A percentile compares a stretch with the other conserved stretches of the same genome.
Conservation (phyloP, 129 eudicot species). For the Chrysanthemum lavandulifolium region DNA sequence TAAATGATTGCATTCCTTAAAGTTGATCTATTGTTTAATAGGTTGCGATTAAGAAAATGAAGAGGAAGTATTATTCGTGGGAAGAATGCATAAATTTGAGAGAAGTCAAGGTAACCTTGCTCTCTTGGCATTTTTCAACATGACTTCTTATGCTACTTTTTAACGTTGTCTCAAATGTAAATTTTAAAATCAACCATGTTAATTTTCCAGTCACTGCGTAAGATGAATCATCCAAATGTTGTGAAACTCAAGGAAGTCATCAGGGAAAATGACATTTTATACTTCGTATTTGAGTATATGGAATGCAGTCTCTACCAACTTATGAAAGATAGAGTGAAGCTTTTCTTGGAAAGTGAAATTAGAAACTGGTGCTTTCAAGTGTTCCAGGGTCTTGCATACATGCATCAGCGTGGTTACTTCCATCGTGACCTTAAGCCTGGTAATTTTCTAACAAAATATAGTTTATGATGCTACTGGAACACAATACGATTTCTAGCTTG, state of each 20-base stretch:
- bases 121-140: neutral
- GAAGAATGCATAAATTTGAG: slow-evolving; percentile 97
- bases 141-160: neutral
- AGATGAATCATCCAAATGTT: slow-evolving; percentile 93
- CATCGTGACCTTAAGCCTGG: slow-evolving; percentile 99
- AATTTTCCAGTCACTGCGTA: slow-evolving; percentile 73
- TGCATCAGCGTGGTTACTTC: slow-evolving; percentile 95
- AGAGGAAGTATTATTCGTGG: slow-evolving; percentile 96
- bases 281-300: slow-evolving; percentile 98
- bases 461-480: too few relatives aligned
- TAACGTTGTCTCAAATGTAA: neutral
- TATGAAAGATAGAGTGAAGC: slow-evolving; percentile 76
- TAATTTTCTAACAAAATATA: slow-evolving; percentile 25
- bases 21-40: slow-evolving; percentile 29
- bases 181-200: neutral
- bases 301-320: slow-evolving; percentile 95
- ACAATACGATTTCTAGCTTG: too few relatives aligned
- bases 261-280: slow-evolving; percentile 85
- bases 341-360: slow-evolving; percentile 75
- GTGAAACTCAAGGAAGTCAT: slow-evolving; percentile 99
- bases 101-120: slow-evolving; percentile 85
- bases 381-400: slow-evolving; percentile 95
- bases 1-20: neutral
- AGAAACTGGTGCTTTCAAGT: slow-evolving; percentile 98
- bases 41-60: slow-evolving; percentile 99